A percentile compares a stretch with the other conserved stretches of the same genome.
These are phyloP conservation scores for Carex pumila DNA, from an alignment of 176 grass and related monocot species.

Conservation along the genomic window DNA sequence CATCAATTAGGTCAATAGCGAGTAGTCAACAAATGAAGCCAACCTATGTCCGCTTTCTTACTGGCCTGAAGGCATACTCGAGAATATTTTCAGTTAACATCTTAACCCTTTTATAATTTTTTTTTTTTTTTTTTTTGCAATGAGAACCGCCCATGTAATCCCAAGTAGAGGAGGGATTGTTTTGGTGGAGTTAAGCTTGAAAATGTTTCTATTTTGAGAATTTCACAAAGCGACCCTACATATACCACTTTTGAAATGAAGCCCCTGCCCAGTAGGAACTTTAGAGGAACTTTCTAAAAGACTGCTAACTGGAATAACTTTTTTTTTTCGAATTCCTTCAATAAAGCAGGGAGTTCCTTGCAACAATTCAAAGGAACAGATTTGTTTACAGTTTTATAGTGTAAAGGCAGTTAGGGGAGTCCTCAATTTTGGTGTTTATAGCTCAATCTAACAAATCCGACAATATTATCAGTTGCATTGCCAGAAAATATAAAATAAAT, in stretches of 20 bases:
- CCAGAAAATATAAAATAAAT: not conserved
- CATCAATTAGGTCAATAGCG: constrained; percentile 63
- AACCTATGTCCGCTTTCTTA: constrained; percentile 93
- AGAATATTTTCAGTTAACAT: constrained; percentile 86
- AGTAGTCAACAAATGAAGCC: constrained; percentile 79
- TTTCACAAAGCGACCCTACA: not conserved
- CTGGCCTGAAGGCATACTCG: constrained; percentile 94
- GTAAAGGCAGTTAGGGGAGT: not conserved
- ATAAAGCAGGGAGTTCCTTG: not conserved
- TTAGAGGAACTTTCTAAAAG: not conserved
- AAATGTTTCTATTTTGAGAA: not conserved
- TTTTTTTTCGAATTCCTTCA: not conserved
- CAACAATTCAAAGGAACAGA: not conserved
- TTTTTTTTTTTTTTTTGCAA: not conserved
- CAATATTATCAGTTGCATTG: not conserved
- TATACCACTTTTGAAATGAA: constrained; percentile 16
- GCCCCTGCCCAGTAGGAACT: not conserved
- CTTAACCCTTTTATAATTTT: not conserved
- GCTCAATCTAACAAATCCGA: not conserved
- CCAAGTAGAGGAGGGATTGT: not conserved
- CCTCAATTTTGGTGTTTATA: not conserved
- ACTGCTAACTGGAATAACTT: not conserved
- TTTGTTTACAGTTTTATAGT: not conserved
- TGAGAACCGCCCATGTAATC: not conserved
- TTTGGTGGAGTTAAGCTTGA: not conserved